Percentiles rank a stretch among this genome's conserved stretches.
Conservation (phyloP, 2,329 filamentous ascomycete genomes). For the Fusarium circinatum region DNA sequence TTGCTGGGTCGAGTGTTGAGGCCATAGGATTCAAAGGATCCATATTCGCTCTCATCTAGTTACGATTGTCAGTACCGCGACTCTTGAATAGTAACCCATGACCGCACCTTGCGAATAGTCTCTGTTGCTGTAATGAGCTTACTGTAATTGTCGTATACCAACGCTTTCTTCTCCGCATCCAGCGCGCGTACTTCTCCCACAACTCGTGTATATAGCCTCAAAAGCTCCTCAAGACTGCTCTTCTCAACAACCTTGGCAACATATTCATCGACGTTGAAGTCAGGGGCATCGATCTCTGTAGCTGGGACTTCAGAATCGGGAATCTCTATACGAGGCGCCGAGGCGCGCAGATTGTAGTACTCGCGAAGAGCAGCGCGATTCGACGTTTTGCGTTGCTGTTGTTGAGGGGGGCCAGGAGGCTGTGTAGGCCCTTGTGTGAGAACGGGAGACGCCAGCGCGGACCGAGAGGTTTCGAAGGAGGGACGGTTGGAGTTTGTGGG, state of each 20-base stretch:
- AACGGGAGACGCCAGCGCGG: constrained; percentile 65
- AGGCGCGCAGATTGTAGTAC: constrained; percentile 82
- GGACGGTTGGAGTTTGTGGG: constrained; percentile 81
- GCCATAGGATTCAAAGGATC: constrained; percentile 80
- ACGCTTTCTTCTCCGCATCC: constrained; percentile 94
- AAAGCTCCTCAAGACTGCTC: constrained; percentile 73
- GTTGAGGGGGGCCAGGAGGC: constrained; percentile 11
- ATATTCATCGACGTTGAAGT: constrained; percentile 79
- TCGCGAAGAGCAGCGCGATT: constrained; percentile 91
- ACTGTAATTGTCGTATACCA: constrained; percentile 98
- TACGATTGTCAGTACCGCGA: not conserved
- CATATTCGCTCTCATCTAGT: constrained; percentile 82
- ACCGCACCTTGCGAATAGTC: constrained; percentile 80
- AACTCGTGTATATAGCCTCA: constrained; percentile 76
- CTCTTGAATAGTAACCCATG: too few species aligned
- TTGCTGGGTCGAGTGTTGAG: constrained; percentile 76
- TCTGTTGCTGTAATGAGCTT: constrained; percentile 97
- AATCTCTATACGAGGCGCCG: constrained; percentile 56
- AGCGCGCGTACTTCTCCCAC: constrained; percentile 86
- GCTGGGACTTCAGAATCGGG: constrained; percentile 67
- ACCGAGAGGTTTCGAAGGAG: constrained; percentile 74
- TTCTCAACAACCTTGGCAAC: constrained; percentile 70
- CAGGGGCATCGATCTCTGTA: constrained; percentile 77
- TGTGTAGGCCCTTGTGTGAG: constrained; percentile 38
- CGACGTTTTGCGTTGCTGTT: constrained; percentile 56